Base-by-base conservation (phyloP, 1,284 basidiomycete genomes). In the Baeospora myosura region DNA sequence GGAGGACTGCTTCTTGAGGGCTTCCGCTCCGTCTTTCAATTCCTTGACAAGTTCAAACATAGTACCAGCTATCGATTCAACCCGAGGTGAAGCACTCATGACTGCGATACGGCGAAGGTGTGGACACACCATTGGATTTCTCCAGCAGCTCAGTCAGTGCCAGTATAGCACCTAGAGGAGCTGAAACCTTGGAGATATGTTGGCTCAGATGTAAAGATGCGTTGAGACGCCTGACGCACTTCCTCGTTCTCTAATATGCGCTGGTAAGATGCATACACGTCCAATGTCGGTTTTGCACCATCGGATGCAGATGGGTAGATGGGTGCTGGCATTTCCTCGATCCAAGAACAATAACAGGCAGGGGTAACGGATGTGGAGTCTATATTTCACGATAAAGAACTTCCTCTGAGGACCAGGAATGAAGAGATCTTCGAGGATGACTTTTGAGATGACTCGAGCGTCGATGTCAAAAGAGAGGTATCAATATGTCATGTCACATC, bases 31-130 rank as follows among this genome's bases (percentile, higher is more conserved):
- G 33, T 82, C 74, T 45, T 88, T 80, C 50, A 95, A 74, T 41
- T 81, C 86, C 50, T 87, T 78, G 32, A 90, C 82, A 35, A 95
- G 78, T 62, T 95, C 91, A 53, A 89, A 89, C 77, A 91, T 93
- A 17, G 92, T 94, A 5, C 81, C 88, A 28, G 88, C 88, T 76
- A 41, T 21, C 29, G 34, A 41, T 20, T n/a, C n/a, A n/a, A n/a
- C n/a, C n/a, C n/a, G 46, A 46, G 41, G 40, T 40, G 37, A 36
- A 37, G 30, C 11, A 21, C 35, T 8, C 31, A 20, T 26, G 20
- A 11, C 26, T 18, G 22, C 10, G 20, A 1, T 12, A 20, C 26
- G 26, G 39, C 41, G 35, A 38, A 40, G 26, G 40, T 49, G 28
- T 20, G 30, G 24, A 62, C 65, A 46, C 58, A 82, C 86, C 83